Conservation (phyloP, 139 green algal genomes). For the Limnomonas spitsbergensis region DNA sequence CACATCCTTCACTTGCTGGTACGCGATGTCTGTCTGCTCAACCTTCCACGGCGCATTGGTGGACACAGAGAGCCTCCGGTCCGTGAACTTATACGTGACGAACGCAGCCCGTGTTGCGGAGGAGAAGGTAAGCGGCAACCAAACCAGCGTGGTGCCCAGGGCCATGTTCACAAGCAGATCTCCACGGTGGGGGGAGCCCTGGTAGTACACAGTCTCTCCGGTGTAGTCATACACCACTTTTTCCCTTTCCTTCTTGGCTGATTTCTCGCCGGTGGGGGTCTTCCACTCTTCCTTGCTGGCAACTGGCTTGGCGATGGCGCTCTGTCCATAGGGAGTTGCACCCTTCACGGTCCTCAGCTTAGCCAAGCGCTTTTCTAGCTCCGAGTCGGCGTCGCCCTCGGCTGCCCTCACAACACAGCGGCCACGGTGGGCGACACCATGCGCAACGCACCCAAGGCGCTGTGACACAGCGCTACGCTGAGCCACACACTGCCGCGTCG, state of each 20-base stretch:
- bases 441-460: too few relatives aligned
- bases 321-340: constrained; percentile 52
- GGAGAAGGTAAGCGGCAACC: constrained; percentile 79
- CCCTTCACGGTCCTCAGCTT: constrained; percentile 67
- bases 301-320: constrained; percentile 41
- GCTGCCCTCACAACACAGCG: too few relatives aligned
- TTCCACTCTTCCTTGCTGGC: neutral
- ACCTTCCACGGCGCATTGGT: constrained; percentile 83
- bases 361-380: constrained; percentile 73
- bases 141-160: constrained; percentile 59
- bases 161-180: constrained; percentile 82
- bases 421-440: too few relatives aligned
- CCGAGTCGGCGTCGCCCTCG: constrained; percentile 27
- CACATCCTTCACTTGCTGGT: constrained; percentile 79
- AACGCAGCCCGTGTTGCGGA: constrained; percentile 70
- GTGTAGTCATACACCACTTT: constrained; percentile 59
- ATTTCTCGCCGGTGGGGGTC: neutral
- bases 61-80: constrained; percentile 72
- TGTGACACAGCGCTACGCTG: too few relatives aligned
- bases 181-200: constrained; percentile 56
- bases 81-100: constrained; percentile 86
- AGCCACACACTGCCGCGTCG: too few relatives aligned
- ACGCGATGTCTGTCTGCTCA: constrained; percentile 62
- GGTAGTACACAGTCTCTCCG: constrained; percentile 64
- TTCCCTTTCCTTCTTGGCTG: constrained; percentile 10